Base-by-base conservation (phyloP, 176 grass and related monocot genomes). In the Coix lacrymajobi region DNA sequence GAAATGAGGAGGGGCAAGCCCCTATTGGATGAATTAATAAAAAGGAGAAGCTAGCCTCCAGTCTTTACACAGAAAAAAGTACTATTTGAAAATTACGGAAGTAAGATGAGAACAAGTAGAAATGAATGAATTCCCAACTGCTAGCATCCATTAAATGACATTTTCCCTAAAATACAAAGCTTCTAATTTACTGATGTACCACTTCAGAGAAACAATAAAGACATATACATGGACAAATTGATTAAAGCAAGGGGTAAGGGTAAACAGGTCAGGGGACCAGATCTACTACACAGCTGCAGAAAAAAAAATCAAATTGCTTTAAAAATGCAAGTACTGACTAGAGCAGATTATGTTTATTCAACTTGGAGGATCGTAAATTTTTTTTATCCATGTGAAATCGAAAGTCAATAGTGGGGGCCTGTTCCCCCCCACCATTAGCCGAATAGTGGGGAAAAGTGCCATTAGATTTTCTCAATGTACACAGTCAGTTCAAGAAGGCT, bases 201-300 rank as follows among this genome's bases (percentile, higher is more conserved):
- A 54, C 24, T 79, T 36, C 15, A 62, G 37, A 62, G n/a, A 26
- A 60, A 37, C 20, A 15, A 11, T 22, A 54, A 52, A 24, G 4
- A 48, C 12, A 39, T 46, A 66, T 67, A 61, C 46, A 86, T 24
- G 60, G 6, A 11, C 48, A 69, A 54, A 46, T 51, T 82, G 10
- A 40, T 69, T 77, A 77, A 11, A 87, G 29, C 26, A 74, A 79
- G 51, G 64, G 26, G 43, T 58, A 79, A 62, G 64, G 26, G 43
- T 58, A 79, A 79, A 79, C 45, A 66, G 64, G 56, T 77, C 29
- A 73, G 66, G 60, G 73, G 86, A 71, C 75, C 66, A 89, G 86
- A 92, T 92, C 83, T 92, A 82, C 67, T 79, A 75, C 62, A 86
- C 63, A 74, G 79, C 76, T 86, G 69, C 79, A 70, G 52, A 12